Conservation (phyloP, 2,329 filamentous ascomycete genomes). For the Talaromyces islandicus region DNA sequence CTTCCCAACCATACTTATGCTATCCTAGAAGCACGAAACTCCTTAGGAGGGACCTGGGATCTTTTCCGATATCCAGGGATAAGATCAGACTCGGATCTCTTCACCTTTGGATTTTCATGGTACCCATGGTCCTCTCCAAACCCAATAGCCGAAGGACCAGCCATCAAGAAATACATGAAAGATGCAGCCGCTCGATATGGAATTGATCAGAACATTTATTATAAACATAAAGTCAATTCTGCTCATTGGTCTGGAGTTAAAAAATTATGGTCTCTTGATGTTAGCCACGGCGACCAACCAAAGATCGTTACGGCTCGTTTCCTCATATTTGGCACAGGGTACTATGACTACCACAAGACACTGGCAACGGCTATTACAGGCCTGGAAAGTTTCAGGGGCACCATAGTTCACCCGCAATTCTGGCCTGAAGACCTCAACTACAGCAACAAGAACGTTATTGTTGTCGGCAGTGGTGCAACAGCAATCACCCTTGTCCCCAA, state of each 20-base stretch:
- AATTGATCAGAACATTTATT: background rate
- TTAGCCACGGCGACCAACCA: background rate
- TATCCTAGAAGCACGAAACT: background rate
- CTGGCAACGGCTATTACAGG: background rate
- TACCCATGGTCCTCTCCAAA: background rate
- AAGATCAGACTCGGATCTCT: background rate
- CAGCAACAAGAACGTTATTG: background rate
- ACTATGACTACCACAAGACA: background rate
- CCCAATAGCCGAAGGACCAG: background rate
- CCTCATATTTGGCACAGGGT: background rate
- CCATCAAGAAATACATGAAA: background rate
- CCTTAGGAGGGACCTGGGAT: background rate
- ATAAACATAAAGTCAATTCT: background rate
- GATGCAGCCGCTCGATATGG: background rate
- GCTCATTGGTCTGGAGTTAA: background rate
- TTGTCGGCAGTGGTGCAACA: background rate
- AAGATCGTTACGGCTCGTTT: background rate
- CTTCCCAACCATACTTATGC: background rate
- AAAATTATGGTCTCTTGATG: background rate
- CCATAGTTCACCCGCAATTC: background rate
- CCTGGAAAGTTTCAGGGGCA: background rate
- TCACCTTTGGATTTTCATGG: background rate
- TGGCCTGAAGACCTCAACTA: background rate
- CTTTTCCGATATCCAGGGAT: background rate
- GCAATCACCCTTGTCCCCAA: background rate